Evolutionary conservation across 306 rosid genomes (phyloP), one percentile per base, ranked within the genome.

Genomic region (Gynostemma pentaphyllum): DNA sequence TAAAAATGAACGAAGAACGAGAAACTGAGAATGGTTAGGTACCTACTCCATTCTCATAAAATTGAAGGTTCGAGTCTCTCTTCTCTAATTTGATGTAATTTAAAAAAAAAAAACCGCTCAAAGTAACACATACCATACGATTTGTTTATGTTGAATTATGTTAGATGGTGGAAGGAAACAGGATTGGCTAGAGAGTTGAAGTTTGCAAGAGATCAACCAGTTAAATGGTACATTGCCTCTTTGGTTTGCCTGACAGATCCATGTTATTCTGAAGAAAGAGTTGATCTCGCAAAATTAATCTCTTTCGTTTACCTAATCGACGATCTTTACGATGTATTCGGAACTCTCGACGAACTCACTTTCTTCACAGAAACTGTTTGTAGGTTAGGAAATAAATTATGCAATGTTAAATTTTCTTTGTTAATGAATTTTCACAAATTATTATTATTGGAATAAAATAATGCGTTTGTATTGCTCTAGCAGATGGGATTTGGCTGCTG

Each of bases 151-250:
- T 9, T 64, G 47, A 8, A 4, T 1, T 55, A 9, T n/a, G 15
- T 23, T 11, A 75, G 94, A 50, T 83, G 88, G 94, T 88, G 96
- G 95, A 77, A 39, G 51, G 75, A 64, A 10, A 70, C 80, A 52
- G 96, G 84, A 13, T 76, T 85, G 69, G 75, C 70, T 0, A 74
- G 75, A 19, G 82, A 83, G 48, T 64, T 89, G 52, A 67, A 42
- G 40, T 68, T 69, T 62, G 89, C 83, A 0, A 81, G 95, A 70
- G 81, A 83, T 44, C 87, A 86, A 51, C 95, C 95, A 15, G 67
- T 83, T 0, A 89, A 86, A 79, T 89, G 97, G 97, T 79, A 83
- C 67, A 40, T 75, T 1, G 81, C 83, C 74, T 76, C 91, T 3
- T 21, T 84, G 74, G 87, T 79, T 45, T 73, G 83, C 60, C 76